Base-by-base conservation (phyloP, 768 basidiomycete genomes). In the Paxillus ammoniavirescens region DNA sequence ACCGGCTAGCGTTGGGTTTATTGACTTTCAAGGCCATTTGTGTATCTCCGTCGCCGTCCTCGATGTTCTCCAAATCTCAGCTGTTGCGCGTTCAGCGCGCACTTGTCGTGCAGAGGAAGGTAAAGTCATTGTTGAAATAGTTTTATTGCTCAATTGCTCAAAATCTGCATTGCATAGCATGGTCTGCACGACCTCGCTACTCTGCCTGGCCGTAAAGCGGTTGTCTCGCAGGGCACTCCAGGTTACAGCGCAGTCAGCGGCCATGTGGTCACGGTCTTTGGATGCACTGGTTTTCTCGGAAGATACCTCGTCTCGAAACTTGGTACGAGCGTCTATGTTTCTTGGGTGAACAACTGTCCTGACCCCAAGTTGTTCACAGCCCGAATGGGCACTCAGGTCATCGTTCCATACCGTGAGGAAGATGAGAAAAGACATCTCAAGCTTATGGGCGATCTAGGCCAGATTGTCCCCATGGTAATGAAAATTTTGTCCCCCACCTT, bases 401-500 rank as follows among this genome's bases (percentile, higher is more conserved):
- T 98, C 66, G 79, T 97, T 47, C 96, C 96, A 7, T 98, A 96
- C 76, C 84, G 97, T 42, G 93, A 98, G 59, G 91, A 93, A 66
- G 93, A 98, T 66, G 89, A 93, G 67, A 92, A 88, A 63, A 80
- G 96, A 55, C 82, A 90, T 65, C 76, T 99, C 65, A 89, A 87
- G 72, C 90, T 90, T 12, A 95, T 89, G 86, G 97, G 96, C 41
- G 97, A 99, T 75, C 77, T 98, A 50, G 97, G 97, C 8, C 94
- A 96, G 76, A 89, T 99, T 58, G 90, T 98, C 52, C 84, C 91
- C 62, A 84, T 98, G 89, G 95, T 96, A 65, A 60, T 65, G 75
- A 69, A 48, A 31, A 50, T 38, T 53, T 47, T 5, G 50, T 12
- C 5, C 21, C 33, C 42, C 26, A 26, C 26, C 31, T 31, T 31